Base-by-base conservation (phyloP, 768 basidiomycete species). In the Psilocybe tampanensis region DNA sequence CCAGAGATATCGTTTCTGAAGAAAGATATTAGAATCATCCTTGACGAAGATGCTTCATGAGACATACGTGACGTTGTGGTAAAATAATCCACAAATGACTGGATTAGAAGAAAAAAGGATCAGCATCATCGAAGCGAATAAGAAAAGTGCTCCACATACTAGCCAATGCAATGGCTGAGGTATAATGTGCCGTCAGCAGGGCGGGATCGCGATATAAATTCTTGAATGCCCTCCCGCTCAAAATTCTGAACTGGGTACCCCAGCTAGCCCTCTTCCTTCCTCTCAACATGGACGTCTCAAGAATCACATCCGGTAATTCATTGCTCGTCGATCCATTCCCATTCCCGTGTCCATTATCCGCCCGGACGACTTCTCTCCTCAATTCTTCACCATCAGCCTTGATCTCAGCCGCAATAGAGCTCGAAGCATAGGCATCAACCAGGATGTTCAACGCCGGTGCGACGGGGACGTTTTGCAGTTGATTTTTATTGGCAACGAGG, bases 221-320 rank as follows among this genome's bases (percentile, higher is more conserved):
- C 83, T 98, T 98, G 81, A 99, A 98, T 19, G 96, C 95, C 55
- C 97, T 76, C 22, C 95, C 95, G 68, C 94, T 97, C 68, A 99
- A 74, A 55, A 98, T 95, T 69, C 84, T 83, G 67, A 99, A 98
- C 75, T 99, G 97, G 17, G 90, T 95, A 42, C 78, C 79, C 84
- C 88, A 94, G 60, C 83, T 89, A 7, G 96, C 97, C 54, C 94
- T 82, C 71, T 89, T 86, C 63, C 87, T 76, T 15, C 89, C 89
- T 49, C 88, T 73, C 67, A 94, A 70, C 56, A 91, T 65, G 49
- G 79, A 74, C 34, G 84, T 90, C 72, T 93, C 91, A 23, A 82
- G 75, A 23, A 78, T 80, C 0, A 90, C 85, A 69, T 94, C 90
- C 1, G 85, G 86, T 55, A 86, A 72, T 59, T 85, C 74, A 59